phyloP scores from a whole-genome alignment of 352 stramenopile genomes.

The Globisporangium parvum region DNA sequence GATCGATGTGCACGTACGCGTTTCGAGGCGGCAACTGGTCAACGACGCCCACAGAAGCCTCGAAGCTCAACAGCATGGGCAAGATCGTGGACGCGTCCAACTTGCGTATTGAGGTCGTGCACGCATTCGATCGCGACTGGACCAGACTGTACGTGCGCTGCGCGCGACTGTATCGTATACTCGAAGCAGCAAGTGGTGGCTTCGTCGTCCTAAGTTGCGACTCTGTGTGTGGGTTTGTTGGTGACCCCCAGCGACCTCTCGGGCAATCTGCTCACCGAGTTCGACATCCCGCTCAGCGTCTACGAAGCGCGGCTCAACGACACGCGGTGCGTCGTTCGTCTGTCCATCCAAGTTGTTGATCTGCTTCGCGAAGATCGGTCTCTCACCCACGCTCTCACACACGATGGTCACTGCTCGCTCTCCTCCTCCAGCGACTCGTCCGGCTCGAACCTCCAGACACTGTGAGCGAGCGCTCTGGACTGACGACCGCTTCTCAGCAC shows the following conservation, averaged over 20 bases:
- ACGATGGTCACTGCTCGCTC: too few species aligned
- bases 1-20: conserved; percentile 6
- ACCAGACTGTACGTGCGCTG: conserved; percentile 1
- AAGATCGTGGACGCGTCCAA: conserved; percentile 1
- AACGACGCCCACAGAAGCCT: not conserved
- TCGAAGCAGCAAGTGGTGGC: not conserved
- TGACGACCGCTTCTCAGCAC: not conserved
- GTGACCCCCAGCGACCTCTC: conserved; percentile 6
- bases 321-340: not conserved
- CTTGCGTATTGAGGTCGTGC: conserved; percentile 5
- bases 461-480: conserved; percentile 2
- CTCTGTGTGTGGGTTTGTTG: not conserved
- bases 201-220: not conserved
- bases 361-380: not conserved
- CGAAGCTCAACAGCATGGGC: not conserved
- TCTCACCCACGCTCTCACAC: too few species aligned
- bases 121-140: conserved; percentile 3
- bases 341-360: not conserved
- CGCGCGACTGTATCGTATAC: not conserved
- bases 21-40: not conserved
- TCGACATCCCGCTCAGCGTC: conserved; percentile 6
- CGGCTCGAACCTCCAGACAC: not conserved
- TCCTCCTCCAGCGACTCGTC: not conserved
- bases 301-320: not conserved
- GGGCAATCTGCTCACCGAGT: conserved; percentile 9